Evolutionary conservation across 1,284 basidiomycete genomes (phyloP).

Genomic region (Grifola frondosa): DNA sequence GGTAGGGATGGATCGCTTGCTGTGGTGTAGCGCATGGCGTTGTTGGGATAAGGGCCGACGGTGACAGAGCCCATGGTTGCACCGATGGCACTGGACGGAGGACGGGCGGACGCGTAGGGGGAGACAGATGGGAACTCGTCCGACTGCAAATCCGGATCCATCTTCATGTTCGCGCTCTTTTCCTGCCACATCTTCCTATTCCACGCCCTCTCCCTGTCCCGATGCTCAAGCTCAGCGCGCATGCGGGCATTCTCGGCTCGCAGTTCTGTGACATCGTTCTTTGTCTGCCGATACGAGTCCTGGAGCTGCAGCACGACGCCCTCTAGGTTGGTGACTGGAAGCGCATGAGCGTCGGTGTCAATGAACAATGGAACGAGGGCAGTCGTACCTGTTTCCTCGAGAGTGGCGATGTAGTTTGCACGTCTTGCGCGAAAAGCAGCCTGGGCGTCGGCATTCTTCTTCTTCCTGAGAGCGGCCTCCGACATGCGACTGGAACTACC

Average conservation of each 20-base stretch:
- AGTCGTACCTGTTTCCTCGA: slow-evolving; percentile 76
- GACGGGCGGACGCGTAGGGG: slow-evolving; percentile 36
- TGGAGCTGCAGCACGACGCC: slow-evolving; percentile 78
- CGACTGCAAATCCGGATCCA: slow-evolving; percentile 50
- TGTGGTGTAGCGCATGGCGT: slow-evolving; percentile 41
- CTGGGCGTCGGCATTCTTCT: slow-evolving; percentile 82
- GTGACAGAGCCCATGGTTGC: slow-evolving; percentile 25
- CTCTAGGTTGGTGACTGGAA: slow-evolving; percentile 70
- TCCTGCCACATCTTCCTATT: slow-evolving; percentile 61
- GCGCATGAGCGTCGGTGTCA: slow-evolving; percentile 23
- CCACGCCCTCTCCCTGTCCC: too few species aligned
- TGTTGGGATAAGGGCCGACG: slow-evolving; percentile 27
- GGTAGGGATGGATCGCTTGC: slow-evolving; percentile 42
- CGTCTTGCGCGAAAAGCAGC: slow-evolving; percentile 70
- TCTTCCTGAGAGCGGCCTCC: slow-evolving; percentile 73
- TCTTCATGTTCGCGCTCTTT: slow-evolving; percentile 49
- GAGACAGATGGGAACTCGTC: slow-evolving; percentile 56
- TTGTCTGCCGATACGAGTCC: slow-evolving; percentile 71
- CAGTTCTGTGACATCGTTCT: slow-evolving; percentile 54
- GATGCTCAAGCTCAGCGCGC: slow-evolving; percentile 61
- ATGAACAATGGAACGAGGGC: slow-evolving; percentile 16
- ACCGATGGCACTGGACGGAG: slow-evolving; percentile 29
- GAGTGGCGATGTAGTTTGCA: slow-evolving; percentile 83
- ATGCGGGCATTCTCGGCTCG: slow-evolving; percentile 65
- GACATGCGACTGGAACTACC: slow-evolving; percentile 38